These are phyloP conservation scores for Amorphotheca resinae DNA, from an alignment of 495 filamentous ascomycete genomes.

Conservation along the genomic window DNA sequence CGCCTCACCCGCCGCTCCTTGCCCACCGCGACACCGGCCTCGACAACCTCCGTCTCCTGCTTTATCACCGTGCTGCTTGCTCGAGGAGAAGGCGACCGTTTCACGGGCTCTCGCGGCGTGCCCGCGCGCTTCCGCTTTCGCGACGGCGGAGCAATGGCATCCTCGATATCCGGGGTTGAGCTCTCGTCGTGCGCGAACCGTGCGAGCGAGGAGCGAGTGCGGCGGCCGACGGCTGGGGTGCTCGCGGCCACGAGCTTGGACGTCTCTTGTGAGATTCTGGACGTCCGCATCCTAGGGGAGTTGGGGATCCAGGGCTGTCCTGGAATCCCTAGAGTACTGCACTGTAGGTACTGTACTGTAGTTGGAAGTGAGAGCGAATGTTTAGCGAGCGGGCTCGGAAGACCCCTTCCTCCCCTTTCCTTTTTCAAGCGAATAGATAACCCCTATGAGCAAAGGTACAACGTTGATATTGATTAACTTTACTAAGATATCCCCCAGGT, in stretches of 20 bases:
- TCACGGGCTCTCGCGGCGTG: slow-evolving; percentile 12
- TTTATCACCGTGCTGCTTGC: slow-evolving; percentile 12
- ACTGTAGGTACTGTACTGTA: too few relatives aligned
- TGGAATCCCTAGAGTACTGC: too few relatives aligned
- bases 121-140: slow-evolving; percentile 22
- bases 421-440: too few relatives aligned
- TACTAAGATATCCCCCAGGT: too few relatives aligned
- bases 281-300: slow-evolving; percentile 66
- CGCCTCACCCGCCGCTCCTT: slow-evolving; percentile 38
- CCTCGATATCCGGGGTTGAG: slow-evolving; percentile 11
- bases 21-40: slow-evolving; percentile 43
- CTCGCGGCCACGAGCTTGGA: slow-evolving; percentile 34
- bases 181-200: slow-evolving; percentile 29
- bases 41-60: slow-evolving; percentile 40
- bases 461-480: too few relatives aligned
- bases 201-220: slow-evolving; percentile 32
- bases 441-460: too few relatives aligned
- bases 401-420: too few relatives aligned
- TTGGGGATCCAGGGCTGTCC: too few relatives aligned
- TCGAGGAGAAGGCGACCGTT: slow-evolving; percentile 18
- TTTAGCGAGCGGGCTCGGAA: too few relatives aligned
- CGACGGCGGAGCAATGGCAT: slow-evolving; percentile 9
- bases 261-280: slow-evolving; percentile 45
- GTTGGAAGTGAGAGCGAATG: too few relatives aligned
- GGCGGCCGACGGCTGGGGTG: slow-evolving; percentile 24